Conservation (phyloP, 2,329 filamentous ascomycete species). For the Monilinia fructigena region DNA sequence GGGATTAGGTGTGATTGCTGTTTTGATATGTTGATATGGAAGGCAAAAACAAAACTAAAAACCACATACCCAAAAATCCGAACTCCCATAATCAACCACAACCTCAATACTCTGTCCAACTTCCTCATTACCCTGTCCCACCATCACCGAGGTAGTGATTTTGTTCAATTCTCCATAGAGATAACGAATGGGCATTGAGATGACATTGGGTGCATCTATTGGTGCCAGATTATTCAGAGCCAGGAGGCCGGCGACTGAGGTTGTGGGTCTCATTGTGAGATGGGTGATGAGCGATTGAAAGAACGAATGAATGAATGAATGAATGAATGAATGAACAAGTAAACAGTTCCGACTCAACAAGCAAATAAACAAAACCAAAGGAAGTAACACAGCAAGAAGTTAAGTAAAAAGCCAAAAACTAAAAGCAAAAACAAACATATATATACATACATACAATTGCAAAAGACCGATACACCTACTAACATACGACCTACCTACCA, state of each 20-base stretch:
- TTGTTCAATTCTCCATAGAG: background rate
- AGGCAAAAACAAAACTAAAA: background rate
- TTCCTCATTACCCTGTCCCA: background rate
- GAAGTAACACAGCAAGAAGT: too few relatives aligned
- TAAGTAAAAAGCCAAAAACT: too few relatives aligned
- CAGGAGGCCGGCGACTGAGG: background rate
- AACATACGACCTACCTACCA: too few relatives aligned
- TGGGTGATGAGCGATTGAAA: background rate
- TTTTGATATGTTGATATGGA: background rate
- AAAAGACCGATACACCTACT: too few relatives aligned
- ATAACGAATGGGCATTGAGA: constrained; percentile 13
- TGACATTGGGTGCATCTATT: background rate
- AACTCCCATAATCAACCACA: constrained; percentile 20
- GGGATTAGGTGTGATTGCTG: too few relatives aligned
- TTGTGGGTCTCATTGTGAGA: constrained; percentile 1
- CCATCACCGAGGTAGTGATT: background rate
- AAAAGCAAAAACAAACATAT: too few relatives aligned
- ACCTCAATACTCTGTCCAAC: constrained; percentile 16
- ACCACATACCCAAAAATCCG: constrained; percentile 18
- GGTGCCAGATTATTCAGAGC: background rate
- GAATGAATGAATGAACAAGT: too few relatives aligned
- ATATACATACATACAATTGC: too few relatives aligned
- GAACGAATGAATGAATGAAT: background rate
- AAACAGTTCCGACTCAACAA: too few relatives aligned
- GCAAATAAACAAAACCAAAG: too few relatives aligned